Evolutionary conservation across 2,329 filamentous ascomycete genomes (phyloP), one percentile per base, ranked within the genome.

Genomic region (Pestalotiopsis sp.): DNA sequence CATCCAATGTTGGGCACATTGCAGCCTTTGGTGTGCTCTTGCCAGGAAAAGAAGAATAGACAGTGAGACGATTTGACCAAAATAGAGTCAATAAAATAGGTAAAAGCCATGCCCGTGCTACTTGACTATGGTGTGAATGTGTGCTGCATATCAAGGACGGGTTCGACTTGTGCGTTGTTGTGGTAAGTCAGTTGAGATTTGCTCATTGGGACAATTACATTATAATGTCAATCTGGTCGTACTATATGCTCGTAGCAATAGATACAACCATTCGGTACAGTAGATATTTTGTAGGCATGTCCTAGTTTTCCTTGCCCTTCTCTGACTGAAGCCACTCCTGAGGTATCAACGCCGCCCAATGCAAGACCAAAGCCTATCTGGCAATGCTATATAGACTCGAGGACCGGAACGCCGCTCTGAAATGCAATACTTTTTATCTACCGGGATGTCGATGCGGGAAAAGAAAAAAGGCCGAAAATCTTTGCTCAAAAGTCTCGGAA

Each of bases 401-500:
- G 24, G 30, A 66, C 57, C 44, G n/a, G 63, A 68, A 68, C 64
- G 67, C 67, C 67, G 58, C 67, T 64, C 48, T 66, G 44, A 35
- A 40, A 67, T 67, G 66, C 66, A 66, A 35, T 61, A 61, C 22
- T 11, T 66, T 66, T 66, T 66, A 4, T 66, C 35, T 66, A 38
- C 52, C 56, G 35, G n/a, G n/a, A 26, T 24, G 14, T 11, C 40
- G 40, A 30, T 57, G 40, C 40, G 38, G 62, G 30, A 11, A 38
- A 17, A 56, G 17, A 7, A 9, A 26, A 58, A 57, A 13, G 4
- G 30, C 26, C n/a, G 35, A 14, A n/a, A 52, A 20, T 20, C 20
- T 20, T 52, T 52, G 44, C 60, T 84, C 77, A 94, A 73, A 88
- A 94, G 77, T 99, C 96, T 70, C 92, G 86, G 72, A 98, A 86